Evolutionary conservation across 768 basidiomycete species (phyloP).

Genomic region (Leucocoprinus birnbaumii): DNA sequence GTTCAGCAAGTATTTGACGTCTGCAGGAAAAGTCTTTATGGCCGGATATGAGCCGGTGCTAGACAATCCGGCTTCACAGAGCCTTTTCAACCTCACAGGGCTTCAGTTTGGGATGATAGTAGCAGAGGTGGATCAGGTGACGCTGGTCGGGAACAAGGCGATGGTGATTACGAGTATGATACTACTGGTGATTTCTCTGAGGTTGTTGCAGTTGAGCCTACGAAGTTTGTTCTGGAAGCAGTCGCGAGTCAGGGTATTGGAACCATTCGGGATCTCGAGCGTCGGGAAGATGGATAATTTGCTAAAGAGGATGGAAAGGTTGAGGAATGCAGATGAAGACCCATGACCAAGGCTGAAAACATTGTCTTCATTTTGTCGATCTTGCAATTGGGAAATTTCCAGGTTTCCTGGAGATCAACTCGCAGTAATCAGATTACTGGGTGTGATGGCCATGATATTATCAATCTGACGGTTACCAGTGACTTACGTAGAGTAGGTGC

Average conservation of each 20-base stretch:
- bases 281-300: constrained; percentile 1
- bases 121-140: not conserved
- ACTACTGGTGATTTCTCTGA: not conserved
- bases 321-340: too few species aligned
- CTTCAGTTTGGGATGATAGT: not conserved
- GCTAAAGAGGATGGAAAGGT: too few species aligned
- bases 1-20: not conserved
- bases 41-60: not conserved
- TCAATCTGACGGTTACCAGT: too few species aligned
- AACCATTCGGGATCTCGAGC: constrained; percentile 5
- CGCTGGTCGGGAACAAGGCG: constrained; percentile 1
- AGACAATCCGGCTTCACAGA: not conserved
- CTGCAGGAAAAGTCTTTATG: not conserved
- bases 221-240: constrained; percentile 9
- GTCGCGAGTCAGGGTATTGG: constrained; percentile 1
- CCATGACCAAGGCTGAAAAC: too few species aligned
- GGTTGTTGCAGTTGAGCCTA: constrained; percentile 1
- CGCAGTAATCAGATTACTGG: too few species aligned
- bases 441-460: too few species aligned
- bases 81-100: too few species aligned
- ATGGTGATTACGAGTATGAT: constrained; percentile 6
- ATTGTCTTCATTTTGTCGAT: too few species aligned
- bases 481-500: too few species aligned
- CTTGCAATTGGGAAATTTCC: too few species aligned
- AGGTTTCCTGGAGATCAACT: too few species aligned